These are phyloP conservation scores for Phytophthora melonis DNA, from an alignment of 352 stramenopile genomes.

Conservation along the genomic window DNA sequence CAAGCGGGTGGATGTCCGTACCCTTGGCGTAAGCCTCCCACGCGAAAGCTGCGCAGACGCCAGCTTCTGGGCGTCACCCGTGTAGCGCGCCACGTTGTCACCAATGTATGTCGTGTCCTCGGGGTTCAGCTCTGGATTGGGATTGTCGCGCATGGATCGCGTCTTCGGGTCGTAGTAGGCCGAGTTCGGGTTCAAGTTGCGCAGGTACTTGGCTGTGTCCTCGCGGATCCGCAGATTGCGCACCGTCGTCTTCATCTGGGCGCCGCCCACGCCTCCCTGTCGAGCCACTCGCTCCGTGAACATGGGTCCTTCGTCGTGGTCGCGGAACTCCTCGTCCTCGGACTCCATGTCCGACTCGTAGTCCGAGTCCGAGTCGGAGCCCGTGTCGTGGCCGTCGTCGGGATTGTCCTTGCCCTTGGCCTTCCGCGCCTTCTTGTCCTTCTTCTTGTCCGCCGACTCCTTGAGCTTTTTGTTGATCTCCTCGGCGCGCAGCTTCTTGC, in stretches of 20 bases:
- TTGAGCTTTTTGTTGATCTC: constrained; percentile 83
- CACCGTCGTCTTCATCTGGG: constrained; percentile 98
- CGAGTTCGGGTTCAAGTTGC: constrained; percentile 98
- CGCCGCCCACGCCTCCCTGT: constrained; percentile 96
- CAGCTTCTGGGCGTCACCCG: constrained; percentile 93
- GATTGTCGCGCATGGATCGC: constrained; percentile 98
- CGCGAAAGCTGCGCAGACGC: constrained; percentile 95
- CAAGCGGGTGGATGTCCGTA: constrained; percentile 95
- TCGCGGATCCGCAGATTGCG: constrained; percentile 99
- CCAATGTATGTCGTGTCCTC: constrained; percentile 95
- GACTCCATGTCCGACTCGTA: constrained; percentile 90
- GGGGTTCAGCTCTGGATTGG: constrained; percentile 94
- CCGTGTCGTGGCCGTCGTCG: constrained; percentile 44
- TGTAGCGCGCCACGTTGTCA: constrained; percentile 96
- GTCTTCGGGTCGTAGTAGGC: constrained; percentile 99
- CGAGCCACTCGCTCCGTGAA: constrained; percentile 95
- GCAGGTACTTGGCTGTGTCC: constrained; percentile 99
- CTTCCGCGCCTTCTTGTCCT: constrained; percentile 34
- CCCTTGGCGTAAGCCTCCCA: constrained; percentile 95
- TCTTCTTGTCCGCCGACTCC: constrained; percentile 55
- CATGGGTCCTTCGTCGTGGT: constrained; percentile 93
- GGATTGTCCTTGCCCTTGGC: constrained; percentile 33
- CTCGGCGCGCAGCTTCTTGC: constrained; percentile 82
- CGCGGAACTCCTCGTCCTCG: constrained; percentile 93
- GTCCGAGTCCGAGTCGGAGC: constrained; percentile 92